Percentiles rank a stretch among this genome's conserved stretches.
These are phyloP conservation scores for Spathaspora arborariae DNA, from an alignment of 805 yeast genomes.

Conservation along the genomic window DNA sequence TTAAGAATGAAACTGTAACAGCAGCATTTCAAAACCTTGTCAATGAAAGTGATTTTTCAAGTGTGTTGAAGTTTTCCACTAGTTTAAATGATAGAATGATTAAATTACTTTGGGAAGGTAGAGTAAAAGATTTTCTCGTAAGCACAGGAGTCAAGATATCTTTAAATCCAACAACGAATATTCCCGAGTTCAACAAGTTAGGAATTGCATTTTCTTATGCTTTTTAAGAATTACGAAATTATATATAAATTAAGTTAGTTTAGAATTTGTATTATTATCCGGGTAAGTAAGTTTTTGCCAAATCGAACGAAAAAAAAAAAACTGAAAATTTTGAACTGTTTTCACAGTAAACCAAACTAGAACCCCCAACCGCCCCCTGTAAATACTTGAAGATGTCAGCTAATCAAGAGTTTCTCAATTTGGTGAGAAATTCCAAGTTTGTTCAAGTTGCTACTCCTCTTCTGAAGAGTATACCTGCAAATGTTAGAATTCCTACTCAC, in stretches of 20 bases:
- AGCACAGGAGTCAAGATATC: constrained; percentile 66
- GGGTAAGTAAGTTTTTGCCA: background rate
- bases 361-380: background rate
- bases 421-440: constrained; percentile 38
- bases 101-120: constrained; percentile 83
- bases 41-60: constrained; percentile 53
- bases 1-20: constrained; percentile 36
- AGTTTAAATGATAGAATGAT: constrained; percentile 60
- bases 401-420: constrained; percentile 28
- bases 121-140: constrained; percentile 71
- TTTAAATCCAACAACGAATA: constrained; percentile 29
- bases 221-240: constrained; percentile 2
- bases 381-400: constrained; percentile 12
- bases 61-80: constrained; percentile 72
- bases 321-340: background rate
- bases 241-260: background rate
- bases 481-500: constrained; percentile 52
- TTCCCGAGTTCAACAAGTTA: constrained; percentile 47
- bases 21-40: constrained; percentile 50
- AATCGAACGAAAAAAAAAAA: constrained; percentile 3
- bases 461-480: constrained; percentile 26
- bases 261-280: background rate
- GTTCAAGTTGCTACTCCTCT: constrained; percentile 45
- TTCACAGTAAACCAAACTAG: background rate
- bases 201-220: constrained; percentile 65